phyloP scores from a whole-genome alignment of 2,329 filamentous ascomycete species.

The Colletotrichum echinochloae region DNA sequence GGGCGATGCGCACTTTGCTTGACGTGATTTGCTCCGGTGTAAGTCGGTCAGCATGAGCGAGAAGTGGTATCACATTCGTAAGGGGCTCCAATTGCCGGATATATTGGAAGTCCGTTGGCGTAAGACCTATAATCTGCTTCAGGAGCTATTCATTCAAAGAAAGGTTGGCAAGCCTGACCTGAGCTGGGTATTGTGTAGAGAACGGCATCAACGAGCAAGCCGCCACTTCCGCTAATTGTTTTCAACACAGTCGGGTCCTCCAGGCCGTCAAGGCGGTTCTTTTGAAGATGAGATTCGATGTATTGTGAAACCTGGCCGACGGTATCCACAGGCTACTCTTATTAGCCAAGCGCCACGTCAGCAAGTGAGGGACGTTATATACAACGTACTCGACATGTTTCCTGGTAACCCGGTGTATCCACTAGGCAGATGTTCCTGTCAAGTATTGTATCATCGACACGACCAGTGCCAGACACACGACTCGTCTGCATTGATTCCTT shows the following conservation, averaged over 20 bases:
- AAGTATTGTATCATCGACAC: constrained; percentile 77
- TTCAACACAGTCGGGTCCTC: constrained; percentile 80
- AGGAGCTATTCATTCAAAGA: constrained; percentile 52
- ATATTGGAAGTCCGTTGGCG: constrained; percentile 71
- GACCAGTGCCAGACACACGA: constrained; percentile 61
- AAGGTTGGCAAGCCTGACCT: constrained; percentile 60
- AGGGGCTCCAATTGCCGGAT: constrained; percentile 76
- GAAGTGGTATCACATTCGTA: constrained; percentile 87
- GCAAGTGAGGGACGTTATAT: constrained; percentile 12
- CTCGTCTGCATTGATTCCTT: constrained; percentile 76
- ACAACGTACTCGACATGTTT: constrained; percentile 62
- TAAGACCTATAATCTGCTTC: constrained; percentile 55
- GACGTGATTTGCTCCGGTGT: constrained; percentile 65
- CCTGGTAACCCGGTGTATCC: constrained; percentile 78
- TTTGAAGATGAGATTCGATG: constrained; percentile 77
- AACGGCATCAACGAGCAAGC: constrained; percentile 85
- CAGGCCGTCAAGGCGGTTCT: constrained; percentile 69
- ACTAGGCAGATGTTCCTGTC: constrained; percentile 96
- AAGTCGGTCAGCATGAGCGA: constrained; percentile 81
- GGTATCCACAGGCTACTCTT: constrained; percentile 58
- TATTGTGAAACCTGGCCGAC: constrained; percentile 76
- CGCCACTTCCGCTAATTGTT: constrained; percentile 84
- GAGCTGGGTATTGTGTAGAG: constrained; percentile 81
- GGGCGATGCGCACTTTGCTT: constrained; percentile 70
- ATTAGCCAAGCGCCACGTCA: constrained; percentile 16